Evolutionary conservation across 345 rosid species (phyloP).

Genomic region (Tarenaya hassleriana): DNA sequence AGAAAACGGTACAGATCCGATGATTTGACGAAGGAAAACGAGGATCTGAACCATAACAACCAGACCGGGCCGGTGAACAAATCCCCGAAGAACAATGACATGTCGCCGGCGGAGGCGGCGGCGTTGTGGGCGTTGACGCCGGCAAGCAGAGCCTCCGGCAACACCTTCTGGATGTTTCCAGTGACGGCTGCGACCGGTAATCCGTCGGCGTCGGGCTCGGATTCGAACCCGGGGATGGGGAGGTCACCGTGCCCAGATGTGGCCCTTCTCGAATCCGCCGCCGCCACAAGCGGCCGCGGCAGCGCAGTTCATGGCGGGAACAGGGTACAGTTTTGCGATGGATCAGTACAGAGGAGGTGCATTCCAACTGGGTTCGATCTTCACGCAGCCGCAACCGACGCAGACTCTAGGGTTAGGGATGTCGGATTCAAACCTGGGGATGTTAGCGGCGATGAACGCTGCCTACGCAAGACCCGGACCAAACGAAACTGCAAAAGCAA

Average conservation of each 20-base stretch:
- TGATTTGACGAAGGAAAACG: conserved; percentile 58
- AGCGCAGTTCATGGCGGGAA: conserved; percentile 57
- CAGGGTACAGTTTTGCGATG: conserved; percentile 49
- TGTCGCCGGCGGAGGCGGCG: conserved; percentile 11
- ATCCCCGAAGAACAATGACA: conserved; percentile 24
- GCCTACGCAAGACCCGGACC: conserved; percentile 48
- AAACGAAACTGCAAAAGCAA: no score
- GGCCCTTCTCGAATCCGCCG: conserved; percentile 48
- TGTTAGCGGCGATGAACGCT: conserved; percentile 65
- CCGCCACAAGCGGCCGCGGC: conserved; percentile 29
- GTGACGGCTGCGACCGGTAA: conserved; percentile 32
- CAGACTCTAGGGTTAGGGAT: conserved; percentile 55
- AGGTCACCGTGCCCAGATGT: conserved; percentile 38
- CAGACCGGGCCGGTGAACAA: conserved; percentile 25
- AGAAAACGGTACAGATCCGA: conserved; percentile 57
- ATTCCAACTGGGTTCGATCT: conserved; percentile 59
- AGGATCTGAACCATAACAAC: conserved; percentile 29
- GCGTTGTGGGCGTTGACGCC: conserved; percentile 66
- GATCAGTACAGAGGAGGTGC: conserved; percentile 55
- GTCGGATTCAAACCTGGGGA: conserved; percentile 59
- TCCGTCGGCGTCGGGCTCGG: conserved; percentile 15
- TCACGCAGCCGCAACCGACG: conserved; percentile 44
- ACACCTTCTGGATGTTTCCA: conserved; percentile 71
- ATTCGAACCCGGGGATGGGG: background rate
- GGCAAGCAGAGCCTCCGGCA: conserved; percentile 40